Conservation (phyloP, 2,329 filamentous ascomycete genomes). For the Neofusicoccum umdonicola region DNA sequence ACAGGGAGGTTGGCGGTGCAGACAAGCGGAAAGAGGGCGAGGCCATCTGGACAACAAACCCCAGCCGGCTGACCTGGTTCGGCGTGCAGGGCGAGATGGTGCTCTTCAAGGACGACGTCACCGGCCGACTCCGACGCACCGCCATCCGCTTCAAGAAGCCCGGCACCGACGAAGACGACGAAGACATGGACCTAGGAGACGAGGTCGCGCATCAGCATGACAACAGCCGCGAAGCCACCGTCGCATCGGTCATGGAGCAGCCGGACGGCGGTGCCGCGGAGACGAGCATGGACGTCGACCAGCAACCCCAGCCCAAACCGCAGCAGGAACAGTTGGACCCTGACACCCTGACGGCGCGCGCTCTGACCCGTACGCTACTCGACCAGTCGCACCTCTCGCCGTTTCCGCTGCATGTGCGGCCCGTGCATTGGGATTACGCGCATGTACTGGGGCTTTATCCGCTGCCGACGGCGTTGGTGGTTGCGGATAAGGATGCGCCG, state of each 20-base stretch:
- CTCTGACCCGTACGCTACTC: conserved; percentile 85
- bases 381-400: conserved; percentile 88
- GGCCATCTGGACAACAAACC: conserved; percentile 86
- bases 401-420: conserved; percentile 75
- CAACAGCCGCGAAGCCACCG: conserved; percentile 32
- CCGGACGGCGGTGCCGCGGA: conserved; percentile 33
- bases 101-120: conserved; percentile 83
- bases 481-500: conserved; percentile 78
- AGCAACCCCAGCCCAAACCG: conserved; percentile 22
- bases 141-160: conserved; percentile 67
- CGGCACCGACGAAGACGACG: conserved; percentile 34
- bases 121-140: conserved; percentile 71
- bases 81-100: conserved; percentile 85
- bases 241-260: conserved; percentile 24
- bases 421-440: conserved; percentile 87
- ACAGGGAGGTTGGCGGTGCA: conserved; percentile 61
- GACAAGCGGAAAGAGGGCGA: conserved; percentile 58
- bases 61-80: conserved; percentile 77
- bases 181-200: conserved; percentile 39
- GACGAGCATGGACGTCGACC: conserved; percentile 42
- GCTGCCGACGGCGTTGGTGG: conserved; percentile 75
- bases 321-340: conserved; percentile 24
- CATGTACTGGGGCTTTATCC: conserved; percentile 79
- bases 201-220: conserved; percentile 27
- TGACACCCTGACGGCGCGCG: conserved; percentile 58